Conservation (phyloP, 495 filamentous ascomycete genomes). For the Xanthoparmelia taractica region DNA sequence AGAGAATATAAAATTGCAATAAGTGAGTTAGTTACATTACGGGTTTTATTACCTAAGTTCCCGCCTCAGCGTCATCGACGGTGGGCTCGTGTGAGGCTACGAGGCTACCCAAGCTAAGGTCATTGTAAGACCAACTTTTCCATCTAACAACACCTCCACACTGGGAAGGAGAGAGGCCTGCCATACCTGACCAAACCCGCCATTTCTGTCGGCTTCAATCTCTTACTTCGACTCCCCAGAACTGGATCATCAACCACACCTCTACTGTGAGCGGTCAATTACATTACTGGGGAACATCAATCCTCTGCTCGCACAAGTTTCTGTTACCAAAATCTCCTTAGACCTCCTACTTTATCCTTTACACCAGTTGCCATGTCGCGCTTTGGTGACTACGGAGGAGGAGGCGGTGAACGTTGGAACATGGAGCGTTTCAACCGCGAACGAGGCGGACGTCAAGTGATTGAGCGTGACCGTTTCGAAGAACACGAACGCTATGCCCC, state of each 20-base stretch:
- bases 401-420: constrained; percentile 34
- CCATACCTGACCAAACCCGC: background rate
- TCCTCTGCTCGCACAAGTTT: background rate
- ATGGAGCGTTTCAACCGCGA: constrained; percentile 43
- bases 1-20: background rate
- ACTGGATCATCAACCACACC: background rate
- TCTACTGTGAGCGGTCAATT: background rate
- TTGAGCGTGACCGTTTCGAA: constrained; percentile 39
- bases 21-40: background rate
- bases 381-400: constrained; percentile 33
- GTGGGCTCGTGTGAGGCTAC: background rate
- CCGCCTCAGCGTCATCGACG: background rate
- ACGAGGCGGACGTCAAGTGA: constrained; percentile 38
- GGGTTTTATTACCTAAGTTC: background rate
- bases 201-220: background rate
- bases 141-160: background rate
- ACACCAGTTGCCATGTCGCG: constrained; percentile 35
- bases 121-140: background rate
- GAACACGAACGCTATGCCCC: constrained; percentile 26
- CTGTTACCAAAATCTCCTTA: background rate
- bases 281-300: background rate
- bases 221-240: background rate
- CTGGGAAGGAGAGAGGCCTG: background rate
- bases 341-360: background rate
- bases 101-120: too few species aligned